Conservation (phyloP, 2,329 filamentous ascomycete species). For the Arthrobotrys iridis region DNA sequence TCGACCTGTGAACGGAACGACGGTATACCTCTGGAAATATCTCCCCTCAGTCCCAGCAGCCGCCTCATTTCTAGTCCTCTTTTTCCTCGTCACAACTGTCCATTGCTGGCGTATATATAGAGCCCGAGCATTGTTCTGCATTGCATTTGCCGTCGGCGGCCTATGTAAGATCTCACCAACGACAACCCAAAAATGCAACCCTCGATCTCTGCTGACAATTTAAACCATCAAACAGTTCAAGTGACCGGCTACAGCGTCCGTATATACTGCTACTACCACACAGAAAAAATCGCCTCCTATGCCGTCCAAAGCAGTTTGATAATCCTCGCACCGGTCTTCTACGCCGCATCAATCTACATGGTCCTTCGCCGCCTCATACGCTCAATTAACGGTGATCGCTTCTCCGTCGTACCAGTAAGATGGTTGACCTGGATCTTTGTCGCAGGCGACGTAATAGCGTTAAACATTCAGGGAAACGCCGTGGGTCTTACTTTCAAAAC, state of each 20-base stretch:
- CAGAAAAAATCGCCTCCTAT: slow-evolving; percentile 61
- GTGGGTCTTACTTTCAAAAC: slow-evolving; percentile 61
- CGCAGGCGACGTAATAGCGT: slow-evolving; percentile 66
- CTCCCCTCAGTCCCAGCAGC: slow-evolving; percentile 30
- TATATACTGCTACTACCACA: slow-evolving; percentile 57
- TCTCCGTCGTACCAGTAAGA: slow-evolving; percentile 62
- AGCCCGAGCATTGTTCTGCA: slow-evolving; percentile 65
- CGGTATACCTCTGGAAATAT: slow-evolving; percentile 38
- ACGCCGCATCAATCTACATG: slow-evolving; percentile 68
- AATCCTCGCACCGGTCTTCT: slow-evolving; percentile 65
- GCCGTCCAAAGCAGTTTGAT: slow-evolving; percentile 63
- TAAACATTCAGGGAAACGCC: slow-evolving; percentile 65
- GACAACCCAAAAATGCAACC: slow-evolving; percentile 57
- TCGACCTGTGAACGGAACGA: not conserved
- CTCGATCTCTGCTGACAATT: slow-evolving; percentile 27
- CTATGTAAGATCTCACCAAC: too few species aligned
- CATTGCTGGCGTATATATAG: slow-evolving; percentile 28
- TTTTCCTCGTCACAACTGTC: not conserved
- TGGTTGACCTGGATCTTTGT: slow-evolving; percentile 69
- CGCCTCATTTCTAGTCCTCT: not conserved
- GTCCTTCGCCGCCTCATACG: slow-evolving; percentile 61
- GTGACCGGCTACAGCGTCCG: slow-evolving; percentile 62
- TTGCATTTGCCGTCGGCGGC: slow-evolving; percentile 64
- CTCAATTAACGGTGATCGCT: slow-evolving; percentile 60
- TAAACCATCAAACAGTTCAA: slow-evolving; percentile 63